Conservation (phyloP, 2,329 filamentous ascomycete species). For the Sporothrix protearum region DNA sequence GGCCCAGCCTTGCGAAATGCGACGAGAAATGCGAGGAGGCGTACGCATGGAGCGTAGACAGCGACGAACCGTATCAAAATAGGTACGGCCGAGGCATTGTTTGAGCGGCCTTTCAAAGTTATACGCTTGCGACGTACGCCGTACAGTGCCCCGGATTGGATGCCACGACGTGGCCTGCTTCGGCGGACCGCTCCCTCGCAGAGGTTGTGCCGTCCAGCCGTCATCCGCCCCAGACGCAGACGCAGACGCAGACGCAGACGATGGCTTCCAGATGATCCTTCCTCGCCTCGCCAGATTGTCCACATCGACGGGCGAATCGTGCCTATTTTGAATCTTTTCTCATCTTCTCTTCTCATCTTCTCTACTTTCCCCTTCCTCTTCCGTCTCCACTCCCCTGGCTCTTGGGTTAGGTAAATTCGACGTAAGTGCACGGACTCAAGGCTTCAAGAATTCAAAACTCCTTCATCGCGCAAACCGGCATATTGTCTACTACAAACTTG, state of each 20-base stretch:
- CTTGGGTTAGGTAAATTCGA: constrained; percentile 1
- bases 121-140: too few species aligned
- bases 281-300: too few species aligned
- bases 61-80: neutral
- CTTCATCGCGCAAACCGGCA: neutral
- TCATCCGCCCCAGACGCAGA: neutral
- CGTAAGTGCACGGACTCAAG: neutral
- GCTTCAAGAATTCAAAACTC: neutral
- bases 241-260: neutral
- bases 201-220: neutral
- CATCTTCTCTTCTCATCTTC: neutral
- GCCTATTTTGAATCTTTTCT: neutral
- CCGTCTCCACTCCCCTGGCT: neutral
- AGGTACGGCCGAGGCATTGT: neutral
- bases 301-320: neutral
- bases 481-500: too few species aligned
- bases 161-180: neutral
- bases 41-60: too few species aligned
- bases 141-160: neutral
- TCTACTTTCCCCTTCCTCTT: neutral
- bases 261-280: neutral
- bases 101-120: too few species aligned
- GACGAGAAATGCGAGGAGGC: neutral
- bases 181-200: too few species aligned
- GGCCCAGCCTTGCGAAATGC: constrained; percentile 3